Conservation (phyloP, 176 grass and related monocot species). For the Musa acuminata region DNA sequence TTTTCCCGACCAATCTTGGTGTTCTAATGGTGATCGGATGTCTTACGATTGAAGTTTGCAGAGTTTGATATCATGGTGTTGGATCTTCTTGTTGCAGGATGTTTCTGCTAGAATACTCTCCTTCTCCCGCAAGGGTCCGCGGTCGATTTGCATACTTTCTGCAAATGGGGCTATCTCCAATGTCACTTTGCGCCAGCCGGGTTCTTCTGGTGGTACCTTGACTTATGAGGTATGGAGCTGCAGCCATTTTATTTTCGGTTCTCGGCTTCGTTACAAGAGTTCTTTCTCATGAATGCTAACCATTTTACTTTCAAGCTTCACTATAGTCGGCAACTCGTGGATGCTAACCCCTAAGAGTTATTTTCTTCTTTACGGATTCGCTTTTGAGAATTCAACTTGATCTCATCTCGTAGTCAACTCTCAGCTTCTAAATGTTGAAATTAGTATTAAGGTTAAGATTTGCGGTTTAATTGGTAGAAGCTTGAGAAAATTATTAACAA, state of each 20-base stretch:
- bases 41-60: not conserved
- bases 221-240: slow-evolving; percentile 56
- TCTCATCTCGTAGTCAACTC: too few species aligned
- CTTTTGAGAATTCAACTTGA: too few species aligned
- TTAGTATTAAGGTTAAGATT: too few species aligned
- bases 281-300: too few species aligned
- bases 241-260: not conserved
- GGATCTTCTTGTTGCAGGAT: slow-evolving; percentile 35
- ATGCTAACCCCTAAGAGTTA: too few species aligned
- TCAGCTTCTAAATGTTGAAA: too few species aligned
- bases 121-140: slow-evolving; percentile 83
- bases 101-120: slow-evolving; percentile 75
- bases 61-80: not conserved
- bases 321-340: too few species aligned
- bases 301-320: too few species aligned
- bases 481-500: too few species aligned
- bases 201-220: slow-evolving; percentile 57
- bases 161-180: slow-evolving; percentile 76
- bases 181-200: slow-evolving; percentile 51
- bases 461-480: too few species aligned
- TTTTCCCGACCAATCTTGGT: not conserved
- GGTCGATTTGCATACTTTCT: slow-evolving; percentile 70
- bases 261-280: not conserved
- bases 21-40: not conserved
- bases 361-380: too few species aligned